Evolutionary conservation across 2,329 filamentous ascomycete genomes (phyloP).

Genomic region (Neofusicoccum cordaticola): DNA sequence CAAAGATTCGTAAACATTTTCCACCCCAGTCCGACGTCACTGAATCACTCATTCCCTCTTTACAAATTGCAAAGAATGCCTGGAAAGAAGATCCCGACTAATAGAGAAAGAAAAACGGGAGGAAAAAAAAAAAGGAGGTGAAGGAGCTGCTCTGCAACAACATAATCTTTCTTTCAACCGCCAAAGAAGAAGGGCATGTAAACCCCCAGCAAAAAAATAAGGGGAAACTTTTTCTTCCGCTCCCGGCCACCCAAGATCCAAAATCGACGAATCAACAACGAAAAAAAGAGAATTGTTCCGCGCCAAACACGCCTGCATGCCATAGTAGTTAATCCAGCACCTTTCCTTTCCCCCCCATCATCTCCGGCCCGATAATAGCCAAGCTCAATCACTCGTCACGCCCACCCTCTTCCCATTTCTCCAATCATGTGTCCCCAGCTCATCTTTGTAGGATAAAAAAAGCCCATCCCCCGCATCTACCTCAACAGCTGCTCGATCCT

Average conservation of each 20-base stretch:
- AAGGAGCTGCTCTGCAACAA: neutral
- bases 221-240: neutral
- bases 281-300: neutral
- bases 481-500: slow-evolving; percentile 14
- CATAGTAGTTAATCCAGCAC: neutral
- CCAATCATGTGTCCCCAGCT: neutral
- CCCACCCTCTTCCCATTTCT: neutral
- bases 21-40: too few relatives aligned
- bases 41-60: neutral
- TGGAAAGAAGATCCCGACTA: neutral
- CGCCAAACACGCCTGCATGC: slow-evolving; percentile 11
- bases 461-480: neutral
- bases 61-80: neutral
- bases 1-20: too few relatives aligned
- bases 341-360: neutral
- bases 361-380: too few relatives aligned
- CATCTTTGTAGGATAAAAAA: too few relatives aligned
- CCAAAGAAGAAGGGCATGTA: neutral
- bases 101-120: neutral
- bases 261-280: neutral
- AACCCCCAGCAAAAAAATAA: neutral
- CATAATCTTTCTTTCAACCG: neutral
- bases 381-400: neutral
- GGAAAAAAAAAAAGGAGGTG: neutral
- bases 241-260: neutral